These are phyloP conservation scores for Penicillium glabrum DNA, from an alignment of 2,329 filamentous ascomycete genomes.

Conservation along the genomic window DNA sequence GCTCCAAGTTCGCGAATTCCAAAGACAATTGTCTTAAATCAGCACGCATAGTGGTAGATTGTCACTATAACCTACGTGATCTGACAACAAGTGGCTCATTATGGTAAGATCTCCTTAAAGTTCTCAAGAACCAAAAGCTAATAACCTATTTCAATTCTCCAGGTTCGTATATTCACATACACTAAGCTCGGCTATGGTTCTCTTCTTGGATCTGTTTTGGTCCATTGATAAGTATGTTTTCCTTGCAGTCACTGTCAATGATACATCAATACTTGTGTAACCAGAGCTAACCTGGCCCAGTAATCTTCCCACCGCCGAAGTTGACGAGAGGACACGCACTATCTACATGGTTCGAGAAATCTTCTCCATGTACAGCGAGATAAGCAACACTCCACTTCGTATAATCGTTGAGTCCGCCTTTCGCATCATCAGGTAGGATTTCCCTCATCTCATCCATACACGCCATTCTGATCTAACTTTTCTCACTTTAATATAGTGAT, in stretches of 20 bases:
- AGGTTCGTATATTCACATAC: slow-evolving; percentile 1
- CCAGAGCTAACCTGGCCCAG: background rate
- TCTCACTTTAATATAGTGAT: background rate
- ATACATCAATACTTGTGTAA: background rate
- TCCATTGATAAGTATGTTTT: background rate
- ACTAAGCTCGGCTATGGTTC: background rate
- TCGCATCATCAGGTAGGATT: background rate
- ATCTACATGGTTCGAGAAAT: background rate
- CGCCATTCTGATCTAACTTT: background rate
- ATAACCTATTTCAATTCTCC: background rate
- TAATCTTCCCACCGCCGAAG: background rate
- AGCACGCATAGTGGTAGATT: background rate
- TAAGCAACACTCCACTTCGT: background rate
- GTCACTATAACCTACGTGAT: background rate
- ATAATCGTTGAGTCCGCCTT: background rate
- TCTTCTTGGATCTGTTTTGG: background rate
- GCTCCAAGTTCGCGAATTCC: background rate
- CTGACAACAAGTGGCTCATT: background rate
- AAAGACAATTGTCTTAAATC: background rate
- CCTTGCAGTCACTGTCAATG: background rate
- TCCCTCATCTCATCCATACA: background rate
- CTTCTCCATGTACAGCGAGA: background rate
- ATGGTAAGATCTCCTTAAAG: background rate
- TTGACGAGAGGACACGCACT: background rate
- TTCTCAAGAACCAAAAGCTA: background rate